Percentiles rank a stretch among this genome's conserved stretches.
These are phyloP conservation scores for Xerocomus spinulosus DNA, from an alignment of 768 basidiomycete species.

Conservation along the genomic window DNA sequence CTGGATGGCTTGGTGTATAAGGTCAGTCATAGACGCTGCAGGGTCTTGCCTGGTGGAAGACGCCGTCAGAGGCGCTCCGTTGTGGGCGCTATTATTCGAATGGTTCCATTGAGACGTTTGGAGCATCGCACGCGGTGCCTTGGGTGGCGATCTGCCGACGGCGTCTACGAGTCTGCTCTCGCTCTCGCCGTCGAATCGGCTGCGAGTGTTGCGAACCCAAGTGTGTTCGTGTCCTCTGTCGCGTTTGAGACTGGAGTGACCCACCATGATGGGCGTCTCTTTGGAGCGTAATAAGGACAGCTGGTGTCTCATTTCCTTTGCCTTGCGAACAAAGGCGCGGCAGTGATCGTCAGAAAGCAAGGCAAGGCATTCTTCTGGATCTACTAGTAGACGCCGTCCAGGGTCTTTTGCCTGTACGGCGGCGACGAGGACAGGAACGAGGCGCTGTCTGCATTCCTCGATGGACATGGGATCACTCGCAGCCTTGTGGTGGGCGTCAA, in stretches of 20 bases:
- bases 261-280: slow-evolving; percentile 1
- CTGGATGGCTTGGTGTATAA: slow-evolving; percentile 1
- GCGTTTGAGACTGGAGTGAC: slow-evolving; percentile 9
- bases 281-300: slow-evolving; percentile 10
- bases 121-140: slow-evolving; percentile 21
- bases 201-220: slow-evolving; percentile 14
- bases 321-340: slow-evolving; percentile 14
- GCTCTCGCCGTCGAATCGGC: slow-evolving; percentile 22
- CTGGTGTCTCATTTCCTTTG: slow-evolving; percentile 25
- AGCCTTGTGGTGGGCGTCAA: slow-evolving; percentile 1
- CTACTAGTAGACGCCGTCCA: slow-evolving; percentile 6
- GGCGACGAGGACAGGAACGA: slow-evolving; percentile 23
- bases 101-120: background rate
- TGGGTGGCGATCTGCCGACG: slow-evolving; percentile 12
- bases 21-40: slow-evolving; percentile 2
- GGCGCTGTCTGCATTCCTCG: slow-evolving; percentile 25
- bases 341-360: slow-evolving; percentile 29
- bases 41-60: slow-evolving; percentile 6
- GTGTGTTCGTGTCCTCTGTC: slow-evolving; percentile 11
- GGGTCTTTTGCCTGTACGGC: slow-evolving; percentile 14
- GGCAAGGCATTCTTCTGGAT: slow-evolving; percentile 17
- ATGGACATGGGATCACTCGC: slow-evolving; percentile 13
- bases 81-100: background rate
- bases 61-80: slow-evolving; percentile 1
- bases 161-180: slow-evolving; percentile 24